phyloP scores from a whole-genome alignment of 352 stramenopile species.

The Phytophthora capsici region DNA sequence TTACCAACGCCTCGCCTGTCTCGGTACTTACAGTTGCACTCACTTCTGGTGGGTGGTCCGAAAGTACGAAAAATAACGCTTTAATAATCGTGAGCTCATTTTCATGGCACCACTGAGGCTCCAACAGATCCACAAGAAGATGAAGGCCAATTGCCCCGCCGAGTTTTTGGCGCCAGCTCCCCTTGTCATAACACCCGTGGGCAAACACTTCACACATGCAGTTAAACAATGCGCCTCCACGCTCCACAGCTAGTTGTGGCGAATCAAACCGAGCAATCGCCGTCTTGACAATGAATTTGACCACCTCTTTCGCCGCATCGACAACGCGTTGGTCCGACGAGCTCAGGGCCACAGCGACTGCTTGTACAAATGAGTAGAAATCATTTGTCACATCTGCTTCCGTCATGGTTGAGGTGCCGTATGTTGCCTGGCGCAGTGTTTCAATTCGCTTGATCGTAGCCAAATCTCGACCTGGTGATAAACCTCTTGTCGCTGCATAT shows the following conservation, averaged over 20 bases:
- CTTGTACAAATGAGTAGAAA: constrained; percentile 71
- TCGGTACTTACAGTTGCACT: constrained; percentile 78
- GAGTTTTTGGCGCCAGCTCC: constrained; percentile 84
- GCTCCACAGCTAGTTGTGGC: constrained; percentile 46
- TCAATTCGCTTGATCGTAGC: constrained; percentile 84
- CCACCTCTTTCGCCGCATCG: constrained; percentile 53
- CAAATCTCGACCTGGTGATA: constrained; percentile 82
- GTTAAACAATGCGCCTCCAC: constrained; percentile 76
- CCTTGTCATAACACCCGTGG: constrained; percentile 89
- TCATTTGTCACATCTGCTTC: constrained; percentile 61
- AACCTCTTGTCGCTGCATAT: constrained; percentile 72
- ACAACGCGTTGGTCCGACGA: constrained; percentile 68
- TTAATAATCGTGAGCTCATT: constrained; percentile 89
- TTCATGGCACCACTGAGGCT: constrained; percentile 83
- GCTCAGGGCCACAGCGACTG: constrained; percentile 69
- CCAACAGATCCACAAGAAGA: constrained; percentile 70
- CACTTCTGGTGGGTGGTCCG: constrained; percentile 86
- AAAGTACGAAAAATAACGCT: constrained; percentile 88
- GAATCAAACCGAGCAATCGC: constrained; percentile 48
- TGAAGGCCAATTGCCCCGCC: constrained; percentile 75
- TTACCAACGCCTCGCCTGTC: constrained; percentile 67
- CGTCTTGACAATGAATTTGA: constrained; percentile 63
- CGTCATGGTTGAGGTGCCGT: constrained; percentile 66
- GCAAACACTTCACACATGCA: constrained; percentile 81
- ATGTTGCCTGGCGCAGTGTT: constrained; percentile 73